Evolutionary conservation across 495 filamentous ascomycete genomes (phyloP).

Genomic region (Hypoxylon intermedium): DNA sequence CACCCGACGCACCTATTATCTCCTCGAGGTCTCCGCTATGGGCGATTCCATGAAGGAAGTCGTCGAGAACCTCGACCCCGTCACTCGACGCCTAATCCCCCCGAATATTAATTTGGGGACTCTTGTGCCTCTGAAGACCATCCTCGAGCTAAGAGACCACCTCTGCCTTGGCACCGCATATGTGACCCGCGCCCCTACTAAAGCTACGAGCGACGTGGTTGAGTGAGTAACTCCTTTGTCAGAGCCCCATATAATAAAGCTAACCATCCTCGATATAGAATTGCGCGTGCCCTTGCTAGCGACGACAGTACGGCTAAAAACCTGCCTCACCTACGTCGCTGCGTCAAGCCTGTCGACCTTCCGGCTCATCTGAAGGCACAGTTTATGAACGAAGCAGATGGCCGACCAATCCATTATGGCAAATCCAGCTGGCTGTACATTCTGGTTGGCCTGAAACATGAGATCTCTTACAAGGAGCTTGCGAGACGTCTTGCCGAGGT

Average conservation of each 20-base stretch:
- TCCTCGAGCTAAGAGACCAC: conserved; percentile 59
- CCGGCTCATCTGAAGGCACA: conserved; percentile 59
- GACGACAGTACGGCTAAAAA: conserved; percentile 58
- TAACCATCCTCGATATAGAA: conserved; percentile 25
- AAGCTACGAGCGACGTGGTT: conserved; percentile 59
- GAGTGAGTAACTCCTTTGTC: conserved; percentile 48
- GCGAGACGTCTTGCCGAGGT: conserved; percentile 42
- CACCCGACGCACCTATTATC: no score
- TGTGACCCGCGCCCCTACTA: conserved; percentile 60
- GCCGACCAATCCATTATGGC: conserved; percentile 53
- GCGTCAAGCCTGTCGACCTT: conserved; percentile 74
- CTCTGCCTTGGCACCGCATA: conserved; percentile 57
- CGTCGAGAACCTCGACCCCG: conserved; percentile 44
- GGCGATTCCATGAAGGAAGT: conserved; percentile 44
- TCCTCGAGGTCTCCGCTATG: conserved; percentile 41
- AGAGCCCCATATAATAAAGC: conserved; percentile 6
- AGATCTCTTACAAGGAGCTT: conserved; percentile 50
- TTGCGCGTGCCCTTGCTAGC: conserved; percentile 33
- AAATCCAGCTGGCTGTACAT: conserved; percentile 59
- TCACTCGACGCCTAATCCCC: conserved; percentile 38
- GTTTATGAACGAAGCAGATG: conserved; percentile 57
- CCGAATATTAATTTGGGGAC: conserved; percentile 35
- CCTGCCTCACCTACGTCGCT: conserved; percentile 80
- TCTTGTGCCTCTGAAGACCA: conserved; percentile 63
- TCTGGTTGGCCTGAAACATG: conserved; percentile 51